Evolutionary conservation across 148 eudicot genomes (phyloP), one percentile per base, ranked within the genome.

Genomic region (Vaccinium vitisidaea): DNA sequence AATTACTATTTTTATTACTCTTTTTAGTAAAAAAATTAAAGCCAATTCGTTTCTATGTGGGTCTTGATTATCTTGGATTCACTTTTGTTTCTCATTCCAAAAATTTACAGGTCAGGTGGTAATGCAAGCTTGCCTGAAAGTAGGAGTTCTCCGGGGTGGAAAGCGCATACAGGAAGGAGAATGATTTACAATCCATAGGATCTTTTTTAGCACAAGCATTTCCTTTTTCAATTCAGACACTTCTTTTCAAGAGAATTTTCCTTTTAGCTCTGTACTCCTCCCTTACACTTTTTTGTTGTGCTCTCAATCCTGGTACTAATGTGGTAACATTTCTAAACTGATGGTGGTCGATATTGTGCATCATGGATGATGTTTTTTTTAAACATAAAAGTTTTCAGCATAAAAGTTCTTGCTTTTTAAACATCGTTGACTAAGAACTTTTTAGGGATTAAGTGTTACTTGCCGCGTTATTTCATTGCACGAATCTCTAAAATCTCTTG

Each of bases 31-130:
- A 43, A 49, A 12, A 77, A 50, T 3, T 49, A 2, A 65, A 18
- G 21, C 46, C 39, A 25, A 8, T 13, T 53, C 81, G n/a, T 5
- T 59, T 43, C 23, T 6, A 5, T 39, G 4, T 59, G 82, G 48
- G 30, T 32, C 61, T 55, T 58, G 82, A n/a, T 5, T 80, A 79
- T 80, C 15, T 58, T 59, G 32, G 50, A 43, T 58, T 80, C 52
- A 43, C 83, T 43, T n/a, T 65, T 43, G 14, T 23, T 63, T 59
- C 55, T 49, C 21, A 43, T 80, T 65, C 12, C 2, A 4, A 58
- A 80, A 59, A 59, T 65, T 63, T 81, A 52, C 75, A 46, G 75
- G 13, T 65, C n/a, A 81, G 36, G 21, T 63, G 58, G 36, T 46
- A 48, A 23, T 65, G 55, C 65, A 63, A 46, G 69, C 49, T 8